Base-by-base conservation (phyloP, 371 early-diverging fungal species). In the Coemansia sp. region DNA sequence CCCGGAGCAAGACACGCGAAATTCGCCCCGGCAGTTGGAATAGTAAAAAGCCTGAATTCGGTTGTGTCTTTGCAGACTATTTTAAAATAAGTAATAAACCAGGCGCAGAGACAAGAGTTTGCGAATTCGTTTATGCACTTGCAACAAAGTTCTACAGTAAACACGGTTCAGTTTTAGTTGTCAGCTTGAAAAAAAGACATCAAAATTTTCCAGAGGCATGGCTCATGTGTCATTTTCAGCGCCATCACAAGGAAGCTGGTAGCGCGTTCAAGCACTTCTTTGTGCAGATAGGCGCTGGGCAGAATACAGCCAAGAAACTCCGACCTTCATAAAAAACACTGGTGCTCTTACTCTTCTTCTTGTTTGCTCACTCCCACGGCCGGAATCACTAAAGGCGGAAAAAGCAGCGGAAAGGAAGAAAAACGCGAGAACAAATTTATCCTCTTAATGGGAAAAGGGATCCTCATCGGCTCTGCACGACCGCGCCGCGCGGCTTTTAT, bases 401-500 rank as follows among this genome's bases (percentile, higher is more conserved):
- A 52, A 33, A 33, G 33, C 33, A 33, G 33, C 33, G 7, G 33
- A 33, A 52, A 52, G 26, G 21, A 52, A 52, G 25, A 20, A 11
- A 51, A 52, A 52, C 53, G 53, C 53, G 53, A 52, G 33, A 33
- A 33, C 33, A 33, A 33, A 33, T 33, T 33, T 33, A 33, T 33
- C 33, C 33, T 52, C 53, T 21, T 21, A 20, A 52, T 5, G 53
- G 26, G 26, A 9, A 9, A 33, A 25, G 26, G 26, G 53, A 52
- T 23, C 25, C 21, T 52, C 53, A 21, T 50, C 26, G 53, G 53
- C 26, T 16, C 53, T 52, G 53, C 53, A 52, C 21, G 23, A 23
- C 53, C 53, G 53, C 53, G 53, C 16, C 16, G 23, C 21, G 53
- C 53, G 53, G 25, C 53, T 52, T 52, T 52, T 52, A 52, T 52